Conservation (phyloP, 805 yeast species). For the Babjeviella inositovora region DNA sequence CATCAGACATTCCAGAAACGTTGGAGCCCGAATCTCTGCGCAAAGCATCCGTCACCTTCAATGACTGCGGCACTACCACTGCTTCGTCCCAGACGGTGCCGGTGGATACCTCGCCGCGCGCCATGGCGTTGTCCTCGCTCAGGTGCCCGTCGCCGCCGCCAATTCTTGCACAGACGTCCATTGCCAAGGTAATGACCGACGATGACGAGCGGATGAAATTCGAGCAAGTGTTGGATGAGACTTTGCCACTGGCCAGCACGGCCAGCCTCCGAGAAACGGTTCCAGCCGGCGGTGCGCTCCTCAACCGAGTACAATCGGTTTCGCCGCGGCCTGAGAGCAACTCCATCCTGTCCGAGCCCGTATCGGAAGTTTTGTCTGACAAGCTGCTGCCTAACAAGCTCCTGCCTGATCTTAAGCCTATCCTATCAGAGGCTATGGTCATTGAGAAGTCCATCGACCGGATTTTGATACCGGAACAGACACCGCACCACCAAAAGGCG, state of each 20-base stretch:
- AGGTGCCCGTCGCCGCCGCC: conserved; percentile 69
- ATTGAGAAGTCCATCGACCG: not conserved
- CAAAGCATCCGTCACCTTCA: conserved; percentile 12
- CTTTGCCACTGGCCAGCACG: conserved; percentile 1
- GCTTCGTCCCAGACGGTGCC: conserved; percentile 2
- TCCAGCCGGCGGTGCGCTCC: conserved; percentile 27
- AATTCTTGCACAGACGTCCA: conserved; percentile 21
- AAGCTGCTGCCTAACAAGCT: too few species aligned
- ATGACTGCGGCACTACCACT: conserved; percentile 6
- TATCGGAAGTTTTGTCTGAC: too few species aligned
- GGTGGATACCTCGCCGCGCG: conserved; percentile 39
- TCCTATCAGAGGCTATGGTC: too few species aligned
- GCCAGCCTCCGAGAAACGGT: conserved; percentile 11
- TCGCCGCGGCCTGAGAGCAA: not conserved
- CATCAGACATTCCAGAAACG: too few species aligned
- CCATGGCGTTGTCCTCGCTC: conserved; percentile 37
- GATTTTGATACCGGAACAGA: too few species aligned
- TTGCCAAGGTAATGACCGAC: conserved; percentile 1
- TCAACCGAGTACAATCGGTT: conserved; percentile 10
- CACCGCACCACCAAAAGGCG: conserved; percentile 25
- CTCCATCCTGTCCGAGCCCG: not conserved
- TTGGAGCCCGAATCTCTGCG: too few species aligned
- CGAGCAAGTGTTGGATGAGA: conserved; percentile 1
- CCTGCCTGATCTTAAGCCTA: too few species aligned
- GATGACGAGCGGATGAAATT: not conserved